A percentile compares a stretch with the other conserved stretches of the same genome.
Evolutionary conservation across 257 asterid species (phyloP).

Genomic region (Fraxinus americana): DNA sequence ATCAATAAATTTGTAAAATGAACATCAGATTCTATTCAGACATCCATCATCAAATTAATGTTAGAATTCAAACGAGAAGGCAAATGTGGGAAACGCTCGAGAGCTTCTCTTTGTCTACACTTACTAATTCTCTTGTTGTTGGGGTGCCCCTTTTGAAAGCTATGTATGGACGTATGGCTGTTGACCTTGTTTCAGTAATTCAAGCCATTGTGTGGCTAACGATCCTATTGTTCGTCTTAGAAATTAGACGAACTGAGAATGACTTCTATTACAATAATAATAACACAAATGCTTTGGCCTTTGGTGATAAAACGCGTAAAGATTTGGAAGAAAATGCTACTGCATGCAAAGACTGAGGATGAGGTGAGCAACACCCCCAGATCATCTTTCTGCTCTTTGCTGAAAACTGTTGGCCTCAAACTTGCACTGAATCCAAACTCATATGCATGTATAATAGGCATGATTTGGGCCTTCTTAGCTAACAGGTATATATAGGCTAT

Average conservation of each 20-base stretch:
- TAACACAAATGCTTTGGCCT: background rate
- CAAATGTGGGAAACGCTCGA: background rate
- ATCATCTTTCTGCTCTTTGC: conserved; percentile 25
- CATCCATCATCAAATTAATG: background rate
- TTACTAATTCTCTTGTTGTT: conserved; percentile 58
- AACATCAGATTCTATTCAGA: background rate
- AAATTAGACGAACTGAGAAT: conserved; percentile 33
- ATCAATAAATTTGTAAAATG: background rate
- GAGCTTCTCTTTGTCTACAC: conserved; percentile 51
- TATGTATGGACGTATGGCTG: conserved; percentile 57
- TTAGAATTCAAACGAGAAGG: background rate
- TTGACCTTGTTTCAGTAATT: conserved; percentile 49
- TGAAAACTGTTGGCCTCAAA: conserved; percentile 43
- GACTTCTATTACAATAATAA: conserved; percentile 1
- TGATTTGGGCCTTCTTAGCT: conserved; percentile 59
- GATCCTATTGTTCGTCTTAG: conserved; percentile 46
- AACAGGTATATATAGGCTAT: conserved; percentile 40
- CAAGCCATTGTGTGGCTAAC: conserved; percentile 62
- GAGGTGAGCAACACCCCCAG: background rate
- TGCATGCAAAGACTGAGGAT: background rate
- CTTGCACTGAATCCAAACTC: conserved; percentile 57
- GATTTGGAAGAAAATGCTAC: background rate
- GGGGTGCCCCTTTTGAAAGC: conserved; percentile 65
- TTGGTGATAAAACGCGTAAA: background rate
- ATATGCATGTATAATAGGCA: conserved; percentile 49